Evolutionary conservation across 257 asterid species (phyloP).

Genomic region (Nicotiana undulata): DNA sequence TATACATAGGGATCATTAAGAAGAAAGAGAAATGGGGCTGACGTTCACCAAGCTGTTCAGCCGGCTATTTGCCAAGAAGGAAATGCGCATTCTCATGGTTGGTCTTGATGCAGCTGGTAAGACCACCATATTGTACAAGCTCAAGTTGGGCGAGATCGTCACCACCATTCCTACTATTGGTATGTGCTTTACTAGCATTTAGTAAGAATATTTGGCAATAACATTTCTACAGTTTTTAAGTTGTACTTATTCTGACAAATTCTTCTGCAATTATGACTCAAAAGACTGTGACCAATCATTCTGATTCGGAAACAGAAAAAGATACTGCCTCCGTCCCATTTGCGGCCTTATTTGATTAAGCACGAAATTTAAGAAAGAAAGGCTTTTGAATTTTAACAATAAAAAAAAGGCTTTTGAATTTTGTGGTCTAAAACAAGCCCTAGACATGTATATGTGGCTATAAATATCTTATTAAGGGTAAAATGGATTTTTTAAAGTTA

Average conservation of each 20-base stretch:
- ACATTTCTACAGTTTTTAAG: neutral
- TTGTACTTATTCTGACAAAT: neutral
- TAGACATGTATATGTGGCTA: too few relatives aligned
- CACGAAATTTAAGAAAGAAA: too few relatives aligned
- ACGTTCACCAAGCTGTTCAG: slow-evolving; percentile 7
- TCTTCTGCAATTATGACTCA: neutral
- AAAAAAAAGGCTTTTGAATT: too few relatives aligned
- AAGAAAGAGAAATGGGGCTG: slow-evolving; percentile 4
- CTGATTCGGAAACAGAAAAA: neutral
- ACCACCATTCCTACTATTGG: slow-evolving; percentile 10
- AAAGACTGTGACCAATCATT: neutral
- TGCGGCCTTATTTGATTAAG: too few relatives aligned
- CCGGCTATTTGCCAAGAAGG: slow-evolving; percentile 7
- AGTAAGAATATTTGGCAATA: neutral
- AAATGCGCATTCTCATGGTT: slow-evolving; percentile 9
- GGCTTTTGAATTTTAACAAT: too few relatives aligned
- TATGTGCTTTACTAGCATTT: neutral
- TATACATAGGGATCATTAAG: neutral
- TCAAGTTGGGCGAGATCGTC: slow-evolving; percentile 6
- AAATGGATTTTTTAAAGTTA: too few relatives aligned
- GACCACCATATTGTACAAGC: slow-evolving; percentile 11
- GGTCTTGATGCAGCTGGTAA: slow-evolving; percentile 10
- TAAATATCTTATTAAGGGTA: too few relatives aligned
- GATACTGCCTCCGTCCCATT: too few relatives aligned
- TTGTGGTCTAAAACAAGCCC: too few relatives aligned